Base-by-base conservation (phyloP, 805 yeast species). In the Candida nemodendra region DNA sequence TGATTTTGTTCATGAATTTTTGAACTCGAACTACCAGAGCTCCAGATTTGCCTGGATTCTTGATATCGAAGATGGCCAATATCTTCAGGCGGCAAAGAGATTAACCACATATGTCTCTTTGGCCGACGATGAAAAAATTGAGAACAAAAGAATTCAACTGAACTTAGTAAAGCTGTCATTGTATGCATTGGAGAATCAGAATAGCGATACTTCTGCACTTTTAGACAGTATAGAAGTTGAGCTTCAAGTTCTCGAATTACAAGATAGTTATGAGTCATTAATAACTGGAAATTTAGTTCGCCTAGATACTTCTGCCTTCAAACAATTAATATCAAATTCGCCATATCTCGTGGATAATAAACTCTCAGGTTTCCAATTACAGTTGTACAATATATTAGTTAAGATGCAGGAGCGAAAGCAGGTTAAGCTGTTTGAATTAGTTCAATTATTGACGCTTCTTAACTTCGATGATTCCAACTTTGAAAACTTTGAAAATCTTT, bases 131-230 rank as follows among this genome's bases (percentile, higher is more conserved):
- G 77, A 74, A 18, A 52, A 61, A 8, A 64, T 71, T 30, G 60
- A 60, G 9, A 72, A 71, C 47, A 74, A 72, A 49, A 77, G 72
- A 48, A 51, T 83, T 16, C 79, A 79, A 46, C 68, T 80, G 42
- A 82, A 87, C 39, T 60, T 88, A 34, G 90, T 95, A 2, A 88
- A 88, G 57, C 60, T 89, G 16, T 63, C 86, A 2, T 66, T 76
- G 1, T 53, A 84, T 14, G 80, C 79, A 0, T 56, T 69, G 1
- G 53, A 56, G 27, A 19, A 33, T 4, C 42, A 39, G 4, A 53
- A 47, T 4, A 49, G 44, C 5, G 42, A 41, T n/a, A 32, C 44
- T 45, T 30, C 50, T 3, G 62, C 59, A 2, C 36, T 59, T 4
- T 36, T 78, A 7, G 55, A 53, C 13, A 71, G 69, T 7, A 71